Percentiles rank a stretch among this genome's conserved stretches.
These are phyloP conservation scores for Amauroascus niger DNA, from an alignment of 2,329 filamentous ascomycete genomes.

Conservation along the genomic window DNA sequence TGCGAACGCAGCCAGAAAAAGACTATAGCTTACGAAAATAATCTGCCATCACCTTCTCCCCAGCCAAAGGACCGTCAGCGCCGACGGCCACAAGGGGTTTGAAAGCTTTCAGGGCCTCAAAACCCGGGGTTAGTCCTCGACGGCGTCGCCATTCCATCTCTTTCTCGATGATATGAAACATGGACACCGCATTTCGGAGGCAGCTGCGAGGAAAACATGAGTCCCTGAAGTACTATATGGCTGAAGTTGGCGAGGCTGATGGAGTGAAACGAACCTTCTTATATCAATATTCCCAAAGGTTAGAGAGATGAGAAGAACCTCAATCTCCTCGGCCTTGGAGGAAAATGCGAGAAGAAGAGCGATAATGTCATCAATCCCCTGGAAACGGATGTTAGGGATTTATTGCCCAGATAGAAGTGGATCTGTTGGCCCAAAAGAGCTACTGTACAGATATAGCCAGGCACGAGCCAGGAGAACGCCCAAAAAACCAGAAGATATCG, in stretches of 20 bases:
- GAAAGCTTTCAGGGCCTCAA: slow-evolving; percentile 58
- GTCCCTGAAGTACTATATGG: not conserved
- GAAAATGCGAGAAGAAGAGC: slow-evolving; percentile 80
- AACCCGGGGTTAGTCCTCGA: slow-evolving; percentile 58
- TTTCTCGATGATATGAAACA: slow-evolving; percentile 86
- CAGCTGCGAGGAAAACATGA: slow-evolving; percentile 51
- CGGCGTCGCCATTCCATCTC: slow-evolving; percentile 74
- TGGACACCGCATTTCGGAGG: slow-evolving; percentile 73
- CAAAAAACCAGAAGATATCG: not conserved
- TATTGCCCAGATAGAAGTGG: no score
- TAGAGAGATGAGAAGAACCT: slow-evolving; percentile 74
- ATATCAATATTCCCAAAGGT: slow-evolving; percentile 92
- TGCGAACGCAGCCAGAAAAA: not conserved
- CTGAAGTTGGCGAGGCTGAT: not conserved
- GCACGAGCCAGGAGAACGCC: not conserved
- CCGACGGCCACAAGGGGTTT: slow-evolving; percentile 83
- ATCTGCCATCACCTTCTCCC: slow-evolving; percentile 68
- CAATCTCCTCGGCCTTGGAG: slow-evolving; percentile 70
- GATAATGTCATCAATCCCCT: slow-evolving; percentile 81
- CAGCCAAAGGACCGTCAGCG: slow-evolving; percentile 73
- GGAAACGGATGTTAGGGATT: not conserved
- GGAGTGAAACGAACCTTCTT: slow-evolving; percentile 45
- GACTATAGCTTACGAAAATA: slow-evolving; percentile 72
- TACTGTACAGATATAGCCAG: not conserved
- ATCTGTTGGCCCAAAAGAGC: not conserved